phyloP scores from a whole-genome alignment of 495 filamentous ascomycete genomes.

The Talaromyces ruber region DNA sequence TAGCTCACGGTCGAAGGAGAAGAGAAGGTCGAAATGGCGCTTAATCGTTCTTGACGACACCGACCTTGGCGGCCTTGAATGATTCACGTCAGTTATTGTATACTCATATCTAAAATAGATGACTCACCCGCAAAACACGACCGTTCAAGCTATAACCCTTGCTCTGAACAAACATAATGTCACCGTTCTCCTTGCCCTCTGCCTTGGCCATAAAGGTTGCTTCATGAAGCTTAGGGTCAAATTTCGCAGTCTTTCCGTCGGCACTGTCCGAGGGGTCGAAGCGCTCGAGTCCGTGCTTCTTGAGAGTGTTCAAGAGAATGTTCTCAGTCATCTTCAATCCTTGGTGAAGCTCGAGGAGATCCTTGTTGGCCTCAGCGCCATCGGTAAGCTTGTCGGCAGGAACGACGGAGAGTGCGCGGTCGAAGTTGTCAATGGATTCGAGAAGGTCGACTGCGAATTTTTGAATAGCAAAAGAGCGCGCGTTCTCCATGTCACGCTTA shows the following conservation, averaged over 20 bases:
- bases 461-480: constrained; percentile 89
- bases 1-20: constrained; percentile 1
- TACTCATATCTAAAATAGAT: background rate
- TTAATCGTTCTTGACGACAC: constrained; percentile 70
- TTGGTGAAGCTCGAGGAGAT: constrained; percentile 72
- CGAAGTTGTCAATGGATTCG: constrained; percentile 92
- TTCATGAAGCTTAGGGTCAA: constrained; percentile 94
- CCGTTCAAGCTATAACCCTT: constrained; percentile 94
- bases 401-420: constrained; percentile 78
- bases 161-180: constrained; percentile 84
- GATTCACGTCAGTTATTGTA: background rate
- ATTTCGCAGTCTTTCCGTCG: constrained; percentile 49
- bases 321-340: constrained; percentile 91
- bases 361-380: constrained; percentile 41
- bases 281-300: constrained; percentile 89
- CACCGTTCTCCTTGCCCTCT: constrained; percentile 77
- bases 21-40: constrained; percentile 6
- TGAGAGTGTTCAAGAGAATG: constrained; percentile 78
- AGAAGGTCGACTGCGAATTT: constrained; percentile 90
- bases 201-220: constrained; percentile 87
- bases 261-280: constrained; percentile 61
- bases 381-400: constrained; percentile 58
- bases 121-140: constrained; percentile 65
- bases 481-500: constrained; percentile 77
- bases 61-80: constrained; percentile 77